phyloP scores from a whole-genome alignment of 768 basidiomycete genomes.

The Auricularia sp. region DNA sequence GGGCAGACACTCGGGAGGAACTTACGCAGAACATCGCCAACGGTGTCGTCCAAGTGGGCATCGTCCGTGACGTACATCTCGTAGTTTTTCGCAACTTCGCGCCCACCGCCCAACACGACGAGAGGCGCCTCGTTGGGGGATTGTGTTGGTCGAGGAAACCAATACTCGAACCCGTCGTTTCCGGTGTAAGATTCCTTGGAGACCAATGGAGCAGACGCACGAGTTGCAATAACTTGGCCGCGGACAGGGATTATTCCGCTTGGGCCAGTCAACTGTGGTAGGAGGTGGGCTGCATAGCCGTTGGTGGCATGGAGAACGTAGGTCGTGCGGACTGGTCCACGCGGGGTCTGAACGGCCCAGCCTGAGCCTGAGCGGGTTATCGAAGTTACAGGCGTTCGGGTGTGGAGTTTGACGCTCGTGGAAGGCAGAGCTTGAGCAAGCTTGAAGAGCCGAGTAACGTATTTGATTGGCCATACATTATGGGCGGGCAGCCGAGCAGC shows the following conservation, averaged over 20 bases:
- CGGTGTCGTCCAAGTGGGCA: constrained; percentile 34
- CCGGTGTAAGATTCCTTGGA: constrained; percentile 31
- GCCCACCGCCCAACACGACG: constrained; percentile 64
- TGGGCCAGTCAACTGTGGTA: constrained; percentile 55
- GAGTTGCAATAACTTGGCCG: constrained; percentile 50
- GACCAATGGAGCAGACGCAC: constrained; percentile 39
- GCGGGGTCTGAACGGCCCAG: constrained; percentile 53
- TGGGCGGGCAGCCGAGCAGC: constrained; percentile 42
- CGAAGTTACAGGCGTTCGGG: constrained; percentile 56
- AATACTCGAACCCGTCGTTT: constrained; percentile 55
- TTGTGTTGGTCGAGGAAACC: constrained; percentile 61
- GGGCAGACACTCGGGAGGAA: constrained; percentile 56
- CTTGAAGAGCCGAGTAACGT: constrained; percentile 58
- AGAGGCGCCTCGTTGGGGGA: constrained; percentile 34
- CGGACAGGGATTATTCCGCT: constrained; percentile 58
- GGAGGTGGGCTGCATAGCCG: constrained; percentile 65
- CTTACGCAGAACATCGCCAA: constrained; percentile 40
- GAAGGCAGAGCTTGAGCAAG: constrained; percentile 23
- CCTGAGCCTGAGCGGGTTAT: constrained; percentile 28
- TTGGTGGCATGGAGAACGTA: constrained; percentile 84
- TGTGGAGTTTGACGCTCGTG: constrained; percentile 45
- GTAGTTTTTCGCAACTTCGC: constrained; percentile 35
- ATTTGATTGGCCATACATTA: constrained; percentile 74
- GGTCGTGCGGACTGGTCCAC: constrained; percentile 50
- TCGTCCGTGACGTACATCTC: constrained; percentile 55